These are phyloP conservation scores for Cryptococcus sp. DNA, from an alignment of 1,284 basidiomycete species.

Conservation along the genomic window DNA sequence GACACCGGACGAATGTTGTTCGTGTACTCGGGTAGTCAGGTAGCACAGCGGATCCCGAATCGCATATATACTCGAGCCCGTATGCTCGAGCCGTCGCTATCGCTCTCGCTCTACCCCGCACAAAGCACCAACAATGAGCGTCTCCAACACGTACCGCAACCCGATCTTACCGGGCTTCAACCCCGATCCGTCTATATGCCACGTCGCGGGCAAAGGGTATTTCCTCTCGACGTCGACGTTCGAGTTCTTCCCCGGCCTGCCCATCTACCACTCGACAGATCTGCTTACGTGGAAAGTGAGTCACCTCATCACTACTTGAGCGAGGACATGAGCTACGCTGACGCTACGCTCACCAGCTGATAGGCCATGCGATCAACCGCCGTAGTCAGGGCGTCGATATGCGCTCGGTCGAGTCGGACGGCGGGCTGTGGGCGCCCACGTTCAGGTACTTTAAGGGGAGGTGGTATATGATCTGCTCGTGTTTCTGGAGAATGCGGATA, in stretches of 20 bases:
- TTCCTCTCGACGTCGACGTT: slow-evolving; percentile 35
- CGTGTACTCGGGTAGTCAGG: too few species aligned
- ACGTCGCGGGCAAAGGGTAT: slow-evolving; percentile 26
- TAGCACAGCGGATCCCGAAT: too few species aligned
- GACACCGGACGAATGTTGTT: too few species aligned
- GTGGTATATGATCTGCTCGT: slow-evolving; percentile 29
- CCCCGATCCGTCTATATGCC: slow-evolving; percentile 35
- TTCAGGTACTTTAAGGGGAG: slow-evolving; percentile 26
- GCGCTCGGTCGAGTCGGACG: slow-evolving; percentile 24
- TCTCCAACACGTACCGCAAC: slow-evolving; percentile 17
- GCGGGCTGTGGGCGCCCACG: slow-evolving; percentile 32
- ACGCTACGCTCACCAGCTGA: slow-evolving; percentile 5
- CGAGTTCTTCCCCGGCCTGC: slow-evolving; percentile 35
- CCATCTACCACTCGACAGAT: slow-evolving; percentile 36
- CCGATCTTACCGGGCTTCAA: slow-evolving; percentile 42
- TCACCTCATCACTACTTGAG: slow-evolving; percentile 1
- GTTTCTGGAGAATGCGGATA: too few species aligned
- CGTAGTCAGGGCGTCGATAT: slow-evolving; percentile 25
- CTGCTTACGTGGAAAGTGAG: slow-evolving; percentile 30
- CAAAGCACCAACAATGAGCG: too few species aligned
- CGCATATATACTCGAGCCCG: too few species aligned
- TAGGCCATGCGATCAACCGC: slow-evolving; percentile 37
- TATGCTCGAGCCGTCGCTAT: too few species aligned
- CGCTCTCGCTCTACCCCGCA: too few species aligned
- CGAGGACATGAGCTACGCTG: too few species aligned